A percentile compares a stretch with the other conserved stretches of the same genome.
Evolutionary conservation across 2,329 filamentous ascomycete species (phyloP).

Genomic region (Hypoxylon sp.): DNA sequence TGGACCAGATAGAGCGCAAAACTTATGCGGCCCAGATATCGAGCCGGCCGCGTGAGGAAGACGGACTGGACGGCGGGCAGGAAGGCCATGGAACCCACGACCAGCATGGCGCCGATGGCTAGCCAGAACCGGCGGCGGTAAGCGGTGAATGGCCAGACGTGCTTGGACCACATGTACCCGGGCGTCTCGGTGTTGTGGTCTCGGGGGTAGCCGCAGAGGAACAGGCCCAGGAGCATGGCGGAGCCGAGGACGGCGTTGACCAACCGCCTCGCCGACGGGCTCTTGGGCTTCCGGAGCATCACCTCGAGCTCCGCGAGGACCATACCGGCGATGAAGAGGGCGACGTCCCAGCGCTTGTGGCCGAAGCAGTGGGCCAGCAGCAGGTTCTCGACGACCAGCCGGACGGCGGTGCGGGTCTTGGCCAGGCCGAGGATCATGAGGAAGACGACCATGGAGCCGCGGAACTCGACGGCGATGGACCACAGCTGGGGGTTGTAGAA

Average conservation of each 20-base stretch:
- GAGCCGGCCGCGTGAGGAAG: slow-evolving; percentile 49
- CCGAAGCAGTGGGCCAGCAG: slow-evolving; percentile 39
- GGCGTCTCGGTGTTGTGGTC: slow-evolving; percentile 41
- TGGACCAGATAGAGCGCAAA: slow-evolving; percentile 68
- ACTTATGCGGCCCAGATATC: slow-evolving; percentile 64
- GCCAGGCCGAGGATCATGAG: slow-evolving; percentile 43
- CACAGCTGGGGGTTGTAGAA: slow-evolving; percentile 48
- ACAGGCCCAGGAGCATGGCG: slow-evolving; percentile 38
- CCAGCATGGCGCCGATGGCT: slow-evolving; percentile 48
- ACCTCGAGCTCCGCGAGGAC: slow-evolving; percentile 42
- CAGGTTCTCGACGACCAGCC: slow-evolving; percentile 38
- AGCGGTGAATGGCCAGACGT: slow-evolving; percentile 42
- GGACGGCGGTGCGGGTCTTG: slow-evolving; percentile 38
- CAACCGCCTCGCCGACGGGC: slow-evolving; percentile 23
- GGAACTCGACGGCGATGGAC: slow-evolving; percentile 48
- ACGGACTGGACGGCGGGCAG: slow-evolving; percentile 39
- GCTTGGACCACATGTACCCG: slow-evolving; percentile 41
- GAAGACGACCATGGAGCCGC: slow-evolving; percentile 47
- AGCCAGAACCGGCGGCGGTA: slow-evolving; percentile 46
- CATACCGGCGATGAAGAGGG: slow-evolving; percentile 44
- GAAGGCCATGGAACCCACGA: slow-evolving; percentile 42
- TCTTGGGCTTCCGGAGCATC: slow-evolving; percentile 37
- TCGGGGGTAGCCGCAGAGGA: slow-evolving; percentile 43
- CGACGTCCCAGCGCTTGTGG: slow-evolving; percentile 44
- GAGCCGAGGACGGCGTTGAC: slow-evolving; percentile 36